Evolutionary conservation across 2,329 filamentous ascomycete species (phyloP).

Genomic region (Diplocarpon mali): DNA sequence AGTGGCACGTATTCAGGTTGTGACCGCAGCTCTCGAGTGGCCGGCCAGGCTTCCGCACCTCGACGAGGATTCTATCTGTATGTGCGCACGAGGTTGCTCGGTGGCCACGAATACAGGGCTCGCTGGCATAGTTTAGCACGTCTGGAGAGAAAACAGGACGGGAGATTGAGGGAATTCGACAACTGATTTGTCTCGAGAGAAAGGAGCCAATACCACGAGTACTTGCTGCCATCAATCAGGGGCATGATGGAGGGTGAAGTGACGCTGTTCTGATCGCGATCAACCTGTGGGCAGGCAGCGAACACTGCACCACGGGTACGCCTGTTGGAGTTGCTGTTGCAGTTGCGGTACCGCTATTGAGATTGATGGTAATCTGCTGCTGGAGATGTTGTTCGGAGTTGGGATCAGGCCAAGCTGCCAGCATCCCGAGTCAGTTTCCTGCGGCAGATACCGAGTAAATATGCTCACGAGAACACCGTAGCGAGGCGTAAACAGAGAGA

Average conservation of each 20-base stretch:
- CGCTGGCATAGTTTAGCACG: conserved; percentile 8
- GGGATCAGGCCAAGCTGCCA: too few relatives aligned
- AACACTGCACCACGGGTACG: too few relatives aligned
- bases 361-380: neutral
- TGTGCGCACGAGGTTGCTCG: conserved; percentile 22
- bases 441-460: too few relatives aligned
- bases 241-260: conserved; percentile 15
- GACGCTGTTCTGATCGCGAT: too few relatives aligned
- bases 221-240: conserved; percentile 23
- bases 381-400: too few relatives aligned
- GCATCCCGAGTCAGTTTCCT: too few relatives aligned
- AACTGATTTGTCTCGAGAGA: too few relatives aligned
- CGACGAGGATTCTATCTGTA: conserved; percentile 18
- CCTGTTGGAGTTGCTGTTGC: too few relatives aligned
- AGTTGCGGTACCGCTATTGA: too few relatives aligned
- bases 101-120: conserved; percentile 24
- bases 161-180: neutral
- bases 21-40: conserved; percentile 23
- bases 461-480: too few relatives aligned
- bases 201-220: conserved; percentile 18
- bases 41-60: conserved; percentile 23
- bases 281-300: neutral
- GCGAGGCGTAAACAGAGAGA: too few relatives aligned
- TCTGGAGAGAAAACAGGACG: neutral
- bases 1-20: conserved; percentile 18